These are phyloP conservation scores for Wolfiporia cocos DNA, from an alignment of 1,284 basidiomycete species.

Conservation along the genomic window DNA sequence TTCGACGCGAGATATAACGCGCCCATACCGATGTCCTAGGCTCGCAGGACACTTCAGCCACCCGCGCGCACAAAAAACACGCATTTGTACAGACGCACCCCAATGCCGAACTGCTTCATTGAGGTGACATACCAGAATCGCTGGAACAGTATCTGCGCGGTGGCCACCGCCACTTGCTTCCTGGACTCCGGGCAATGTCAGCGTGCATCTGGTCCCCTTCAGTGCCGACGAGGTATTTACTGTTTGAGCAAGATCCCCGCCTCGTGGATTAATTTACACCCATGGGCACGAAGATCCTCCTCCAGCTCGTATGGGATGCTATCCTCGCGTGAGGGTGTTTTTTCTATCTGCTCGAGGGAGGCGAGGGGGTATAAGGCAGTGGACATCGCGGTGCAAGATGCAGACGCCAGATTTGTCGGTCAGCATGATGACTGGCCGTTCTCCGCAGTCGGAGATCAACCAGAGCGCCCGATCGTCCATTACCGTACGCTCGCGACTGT, in stretches of 20 bases:
- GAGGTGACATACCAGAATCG: constrained; percentile 96
- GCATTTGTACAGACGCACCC: constrained; percentile 43
- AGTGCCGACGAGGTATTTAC: constrained; percentile 44
- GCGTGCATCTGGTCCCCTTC: constrained; percentile 3
- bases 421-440: too few species aligned
- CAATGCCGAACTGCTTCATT: constrained; percentile 88
- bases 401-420: too few species aligned
- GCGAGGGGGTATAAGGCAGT: constrained; percentile 80
- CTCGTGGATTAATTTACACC: constrained; percentile 92
- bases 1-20: constrained; percentile 94
- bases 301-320: constrained; percentile 79
- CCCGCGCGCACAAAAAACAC: not conserved
- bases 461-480: too few species aligned
- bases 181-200: constrained; percentile 34
- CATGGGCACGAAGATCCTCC: constrained; percentile 80
- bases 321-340: constrained; percentile 78
- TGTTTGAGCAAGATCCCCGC: constrained; percentile 87
- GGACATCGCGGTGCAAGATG: constrained; percentile 38
- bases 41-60: not conserved
- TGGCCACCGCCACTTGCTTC: constrained; percentile 94
- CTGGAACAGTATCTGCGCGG: constrained; percentile 94
- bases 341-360: constrained; percentile 69
- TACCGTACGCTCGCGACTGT: too few species aligned
- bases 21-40: constrained; percentile 88
- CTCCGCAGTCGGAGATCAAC: too few species aligned